Evolutionary conservation across 2,329 filamentous ascomycete genomes (phyloP).

Genomic region (Macrophomina pseudophaseolina): DNA sequence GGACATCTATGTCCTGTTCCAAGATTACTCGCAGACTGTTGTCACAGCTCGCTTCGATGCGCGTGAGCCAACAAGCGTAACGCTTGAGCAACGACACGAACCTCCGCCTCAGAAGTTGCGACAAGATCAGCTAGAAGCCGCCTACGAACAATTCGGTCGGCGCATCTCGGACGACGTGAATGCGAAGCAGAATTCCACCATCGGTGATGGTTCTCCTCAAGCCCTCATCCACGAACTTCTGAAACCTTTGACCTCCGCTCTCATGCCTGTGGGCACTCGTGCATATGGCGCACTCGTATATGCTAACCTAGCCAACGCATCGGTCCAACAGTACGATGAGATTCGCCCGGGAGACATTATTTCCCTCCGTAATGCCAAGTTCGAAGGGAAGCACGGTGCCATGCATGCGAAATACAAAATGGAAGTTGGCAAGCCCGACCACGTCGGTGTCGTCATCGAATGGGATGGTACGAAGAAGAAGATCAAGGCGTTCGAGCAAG

Average conservation of each 20-base stretch:
- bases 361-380: conserved; percentile 87
- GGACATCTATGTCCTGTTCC: conserved; percentile 85
- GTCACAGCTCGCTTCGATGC: conserved; percentile 81
- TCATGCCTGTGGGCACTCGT: conserved; percentile 84
- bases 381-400: conserved; percentile 92
- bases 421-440: conserved; percentile 86
- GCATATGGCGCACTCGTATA: conserved; percentile 93
- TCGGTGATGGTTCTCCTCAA: conserved; percentile 83
- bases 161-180: conserved; percentile 73
- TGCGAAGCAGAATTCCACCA: conserved; percentile 75
- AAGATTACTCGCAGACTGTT: conserved; percentile 95
- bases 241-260: conserved; percentile 71
- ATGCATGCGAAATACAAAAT: conserved; percentile 93
- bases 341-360: conserved; percentile 93
- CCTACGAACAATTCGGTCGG: conserved; percentile 81
- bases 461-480: conserved; percentile 99
- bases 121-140: conserved; percentile 90
- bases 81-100: conserved; percentile 85
- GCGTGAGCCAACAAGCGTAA: conserved; percentile 72
- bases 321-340: conserved; percentile 86
- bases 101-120: conserved; percentile 78
- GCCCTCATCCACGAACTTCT: conserved; percentile 81
- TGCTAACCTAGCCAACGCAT: conserved; percentile 91
- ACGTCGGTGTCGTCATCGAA: conserved; percentile 89
- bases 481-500: conserved; percentile 93